Base-by-base conservation (phyloP, 1,139 yeast species). In the Protomyces lactucae-debilis region DNA sequence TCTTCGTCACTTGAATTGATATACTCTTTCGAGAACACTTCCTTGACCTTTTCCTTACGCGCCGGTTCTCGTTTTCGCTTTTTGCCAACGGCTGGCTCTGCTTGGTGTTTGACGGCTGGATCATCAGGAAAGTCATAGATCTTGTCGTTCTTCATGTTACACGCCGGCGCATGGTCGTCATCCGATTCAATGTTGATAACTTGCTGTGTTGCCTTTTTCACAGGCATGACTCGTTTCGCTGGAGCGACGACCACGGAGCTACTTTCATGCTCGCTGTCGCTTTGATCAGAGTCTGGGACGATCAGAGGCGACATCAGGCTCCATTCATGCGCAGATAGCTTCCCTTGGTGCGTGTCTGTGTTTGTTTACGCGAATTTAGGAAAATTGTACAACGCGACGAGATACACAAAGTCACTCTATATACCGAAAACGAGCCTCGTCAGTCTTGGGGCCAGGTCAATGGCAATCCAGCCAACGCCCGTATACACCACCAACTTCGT, bases 401-500 rank as follows among this genome's bases (percentile, higher is more conserved):
- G 48, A 3, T 2, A 21, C 23, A 39, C 6, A 14, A 14, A 21
- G 32, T 28, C 53, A 21, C 5, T 32, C 25, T 54, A 57, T 37
- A 14, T 14, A 25, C 63, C 63, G 40, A 59, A 59, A 6, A 59
- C 63, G 10, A 52, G 14, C 32, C 37, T 18, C 32, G 52, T 39
- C 14, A 48, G 52, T 14, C 63, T 23, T 12, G 66, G 66, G 21
- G 55, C 61, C 23, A 55, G 18, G 35, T 61, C 60, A 18, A 59
- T 65, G 32, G 65, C 66, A 36, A 78, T 71, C 35, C 76, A 70
- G 0, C 89, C 79, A 35, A 89, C 82, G 0, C 96, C 96, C 2
- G 87, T 85, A 73, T 90, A 90, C 0, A 88, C 87, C 21, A 86
- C 77, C 66, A 88, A 74, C 71, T 92, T 79, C 12, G 93, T 89